Percentiles rank a stretch among this genome's conserved stretches.
Conservation (phyloP, 306 rosid genomes). For the Clitoria ternatea region DNA sequence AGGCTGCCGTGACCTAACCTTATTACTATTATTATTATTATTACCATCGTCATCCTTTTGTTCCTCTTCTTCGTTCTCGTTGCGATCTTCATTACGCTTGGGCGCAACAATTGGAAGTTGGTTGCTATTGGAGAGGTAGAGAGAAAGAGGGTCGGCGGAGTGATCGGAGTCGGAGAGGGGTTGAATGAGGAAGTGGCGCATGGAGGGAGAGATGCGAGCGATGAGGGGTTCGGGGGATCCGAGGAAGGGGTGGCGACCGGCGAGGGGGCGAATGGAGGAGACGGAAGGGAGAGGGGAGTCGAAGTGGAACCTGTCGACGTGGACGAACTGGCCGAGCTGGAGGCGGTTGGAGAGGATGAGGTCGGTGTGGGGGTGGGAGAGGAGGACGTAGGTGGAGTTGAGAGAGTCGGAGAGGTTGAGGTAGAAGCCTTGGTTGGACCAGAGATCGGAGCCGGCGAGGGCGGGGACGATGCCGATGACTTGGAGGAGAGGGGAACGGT, state of each 20-base stretch:
- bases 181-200: conserved; percentile 68
- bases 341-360: conserved; percentile 86
- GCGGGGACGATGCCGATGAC: conserved; percentile 91
- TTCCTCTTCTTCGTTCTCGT: not conserved
- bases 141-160: conserved; percentile 56
- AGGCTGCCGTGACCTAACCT: conserved; percentile 44
- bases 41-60: no score
- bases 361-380: conserved; percentile 69
- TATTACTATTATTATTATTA: no score
- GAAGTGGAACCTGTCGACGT: conserved; percentile 78
- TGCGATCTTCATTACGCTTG: no score
- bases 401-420: conserved; percentile 94
- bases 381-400: conserved; percentile 87
- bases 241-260: conserved; percentile 71
- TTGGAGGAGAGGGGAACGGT: conserved; percentile 92
- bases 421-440: conserved; percentile 84
- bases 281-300: conserved; percentile 72
- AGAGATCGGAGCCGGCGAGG: conserved; percentile 78
- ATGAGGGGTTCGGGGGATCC: conserved; percentile 75
- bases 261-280: conserved; percentile 63
- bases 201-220: conserved; percentile 50
- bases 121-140: conserved; percentile 36
- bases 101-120: no score
- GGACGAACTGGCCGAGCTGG: conserved; percentile 80
- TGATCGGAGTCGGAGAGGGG: conserved; percentile 71